Conservation (phyloP, 805 yeast species). For the Starmerella powellii region DNA sequence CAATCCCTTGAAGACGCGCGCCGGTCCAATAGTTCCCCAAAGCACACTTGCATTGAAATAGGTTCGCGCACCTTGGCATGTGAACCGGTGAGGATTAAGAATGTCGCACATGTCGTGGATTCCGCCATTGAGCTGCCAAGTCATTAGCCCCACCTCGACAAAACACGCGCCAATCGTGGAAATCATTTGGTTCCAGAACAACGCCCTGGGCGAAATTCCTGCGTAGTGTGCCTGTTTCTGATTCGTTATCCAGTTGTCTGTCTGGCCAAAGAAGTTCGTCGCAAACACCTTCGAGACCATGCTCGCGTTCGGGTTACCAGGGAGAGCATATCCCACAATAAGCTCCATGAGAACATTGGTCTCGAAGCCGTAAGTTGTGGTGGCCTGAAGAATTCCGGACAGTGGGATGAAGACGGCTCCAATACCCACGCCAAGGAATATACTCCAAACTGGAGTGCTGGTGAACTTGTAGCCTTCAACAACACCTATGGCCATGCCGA, state of each 20-base stretch:
- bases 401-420: constrained; percentile 50
- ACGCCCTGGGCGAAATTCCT: constrained; percentile 18
- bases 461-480: constrained; percentile 32
- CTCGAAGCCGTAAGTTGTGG: constrained; percentile 40
- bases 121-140: constrained; percentile 18
- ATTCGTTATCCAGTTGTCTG: constrained; percentile 47
- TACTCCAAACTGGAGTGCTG: constrained; percentile 52
- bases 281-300: constrained; percentile 42
- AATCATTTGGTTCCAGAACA: constrained; percentile 16
- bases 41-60: constrained; percentile 41
- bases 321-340: constrained; percentile 47
- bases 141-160: constrained; percentile 17
- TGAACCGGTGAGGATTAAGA: constrained; percentile 32
- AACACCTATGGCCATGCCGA: constrained; percentile 34
- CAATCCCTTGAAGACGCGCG: constrained; percentile 35
- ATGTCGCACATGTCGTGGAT: constrained; percentile 28
- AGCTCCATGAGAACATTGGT: constrained; percentile 48
- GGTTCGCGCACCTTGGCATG: constrained; percentile 33
- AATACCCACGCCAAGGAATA: constrained; percentile 46
- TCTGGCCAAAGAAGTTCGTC: constrained; percentile 51
- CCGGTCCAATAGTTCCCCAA: constrained; percentile 55
- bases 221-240: constrained; percentile 46
- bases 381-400: constrained; percentile 42
- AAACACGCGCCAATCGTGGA: constrained; percentile 12
- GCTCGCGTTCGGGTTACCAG: constrained; percentile 44